phyloP scores from a whole-genome alignment of 169 alveolate genomes.

The Eimeria sp. region DNA sequence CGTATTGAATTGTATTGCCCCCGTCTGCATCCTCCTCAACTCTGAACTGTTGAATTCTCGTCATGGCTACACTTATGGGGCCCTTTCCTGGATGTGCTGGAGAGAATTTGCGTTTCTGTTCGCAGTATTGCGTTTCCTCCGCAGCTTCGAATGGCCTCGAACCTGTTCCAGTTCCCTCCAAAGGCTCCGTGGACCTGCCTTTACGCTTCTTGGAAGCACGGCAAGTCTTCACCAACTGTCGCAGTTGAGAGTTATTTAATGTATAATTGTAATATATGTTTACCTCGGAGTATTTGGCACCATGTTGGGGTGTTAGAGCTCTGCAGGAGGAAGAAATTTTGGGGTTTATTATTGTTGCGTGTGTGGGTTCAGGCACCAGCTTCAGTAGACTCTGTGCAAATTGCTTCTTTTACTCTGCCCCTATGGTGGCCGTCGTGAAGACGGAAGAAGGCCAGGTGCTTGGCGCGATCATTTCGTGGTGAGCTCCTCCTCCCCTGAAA shows the following conservation, averaged over 20 bases:
- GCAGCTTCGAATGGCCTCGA: slow-evolving; percentile 76
- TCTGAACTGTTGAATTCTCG: not conserved
- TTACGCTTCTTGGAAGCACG: slow-evolving; percentile 81
- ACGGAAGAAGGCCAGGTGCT: slow-evolving; percentile 74
- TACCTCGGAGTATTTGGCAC: not conserved
- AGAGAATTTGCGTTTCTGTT: not conserved
- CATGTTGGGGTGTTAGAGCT: too few species aligned
- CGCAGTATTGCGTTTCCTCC: not conserved
- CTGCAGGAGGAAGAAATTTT: too few species aligned
- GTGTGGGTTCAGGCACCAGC: slow-evolving; percentile 71
- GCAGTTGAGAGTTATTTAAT: too few species aligned
- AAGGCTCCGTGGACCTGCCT: slow-evolving; percentile 73
- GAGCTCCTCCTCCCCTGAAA: not conserved
- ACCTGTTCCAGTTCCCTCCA: slow-evolving; percentile 77
- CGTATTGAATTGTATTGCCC: not conserved
- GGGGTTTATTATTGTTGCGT: not conserved
- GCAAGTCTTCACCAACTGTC: not conserved
- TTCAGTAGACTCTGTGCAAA: slow-evolving; percentile 77
- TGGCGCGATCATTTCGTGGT: slow-evolving; percentile 82
- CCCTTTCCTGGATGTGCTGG: too few species aligned
- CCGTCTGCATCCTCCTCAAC: not conserved
- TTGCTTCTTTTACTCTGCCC: slow-evolving; percentile 81
- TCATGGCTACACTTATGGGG: too few species aligned
- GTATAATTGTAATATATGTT: not conserved
- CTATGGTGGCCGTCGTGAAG: slow-evolving; percentile 80